Evolutionary conservation across 345 rosid species (phyloP), one percentile per base, ranked within the genome.

Genomic region (Citrus mangshanensis): DNA sequence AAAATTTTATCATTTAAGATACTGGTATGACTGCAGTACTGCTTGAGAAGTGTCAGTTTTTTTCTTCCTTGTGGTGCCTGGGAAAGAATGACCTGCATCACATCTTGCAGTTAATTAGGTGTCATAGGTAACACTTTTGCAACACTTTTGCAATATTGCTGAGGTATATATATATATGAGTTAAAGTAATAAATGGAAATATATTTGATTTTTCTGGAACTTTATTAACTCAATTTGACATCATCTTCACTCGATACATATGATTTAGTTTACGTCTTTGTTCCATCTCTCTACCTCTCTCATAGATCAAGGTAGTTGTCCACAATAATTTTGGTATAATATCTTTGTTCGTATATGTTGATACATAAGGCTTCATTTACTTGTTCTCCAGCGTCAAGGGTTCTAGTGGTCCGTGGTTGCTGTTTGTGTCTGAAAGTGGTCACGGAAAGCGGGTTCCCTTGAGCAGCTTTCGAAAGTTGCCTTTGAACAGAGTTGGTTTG

Each of bases 381-480:
- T 73, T 28, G 69, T 80, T 55, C 25, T 59, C 63, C 77, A 88
- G 89, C 82, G 73, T 46, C 40, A 91, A 87, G 82, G 83, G 82
- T 69, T 78, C 77, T 24, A 77, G 76, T 54, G 99, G 97, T 75
- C 99, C 98, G 14, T 96, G 99, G 98, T 79, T 96, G 76, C 79
- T 96, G 84, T 93, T 96, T 60, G 84, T 95, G 73, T 90, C 97
- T 62, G 97, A 95, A 90, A 89, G 86, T 74, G 99, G 98, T 67
- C 82, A 85, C 35, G 99, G 99, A 74, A 95, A 95, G 89, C 92
- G 98, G 83, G 99, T 95, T 80, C 94, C 98, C 6, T 83, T 95
- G 78, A 86, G 95, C 74, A 89, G 97, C 77, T 95, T 94, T 77
- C 89, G 87, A 27, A 82, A 62, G 19, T 84, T 81, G 1, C 89